Evolutionary conservation across 768 basidiomycete species (phyloP).

Genomic region (Thelephora ganbajun): DNA sequence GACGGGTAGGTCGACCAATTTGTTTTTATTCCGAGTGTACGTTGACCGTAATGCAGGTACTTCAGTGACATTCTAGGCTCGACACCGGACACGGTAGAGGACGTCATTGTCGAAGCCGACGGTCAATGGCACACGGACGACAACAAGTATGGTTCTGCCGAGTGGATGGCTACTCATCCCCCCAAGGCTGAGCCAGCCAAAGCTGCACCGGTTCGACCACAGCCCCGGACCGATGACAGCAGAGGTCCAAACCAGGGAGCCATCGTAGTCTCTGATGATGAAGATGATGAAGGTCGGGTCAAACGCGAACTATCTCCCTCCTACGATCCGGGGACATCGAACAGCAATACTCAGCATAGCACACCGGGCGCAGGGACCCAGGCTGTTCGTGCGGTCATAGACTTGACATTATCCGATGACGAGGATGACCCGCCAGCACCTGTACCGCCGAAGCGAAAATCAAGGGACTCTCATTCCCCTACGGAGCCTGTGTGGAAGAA

Average conservation of each 20-base stretch:
- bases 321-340: slow-evolving; percentile 14
- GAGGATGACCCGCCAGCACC: slow-evolving; percentile 37
- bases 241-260: slow-evolving; percentile 42
- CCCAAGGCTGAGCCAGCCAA: slow-evolving; percentile 7
- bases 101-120: slow-evolving; percentile 87
- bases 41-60: slow-evolving; percentile 36
- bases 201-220: slow-evolving; percentile 5
- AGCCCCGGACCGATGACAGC: slow-evolving; percentile 21
- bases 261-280: slow-evolving; percentile 62
- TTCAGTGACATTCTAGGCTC: slow-evolving; percentile 73
- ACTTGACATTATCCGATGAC: slow-evolving; percentile 71
- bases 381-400: slow-evolving; percentile 47
- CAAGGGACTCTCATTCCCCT: slow-evolving; percentile 34
- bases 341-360: slow-evolving; percentile 1
- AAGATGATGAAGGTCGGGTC: slow-evolving; percentile 59
- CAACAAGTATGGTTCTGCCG: slow-evolving; percentile 62
- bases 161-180: slow-evolving; percentile 51
- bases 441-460: slow-evolving; percentile 46
- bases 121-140: slow-evolving; percentile 95
- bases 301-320: slow-evolving; percentile 66
- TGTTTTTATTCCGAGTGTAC: slow-evolving; percentile 1
- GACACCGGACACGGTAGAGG: slow-evolving; percentile 71
- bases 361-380: slow-evolving; percentile 13
- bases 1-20: slow-evolving; percentile 58
- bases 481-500: slow-evolving; percentile 71